phyloP scores from a whole-genome alignment of 257 asterid genomes.

The Plantago elongata region DNA sequence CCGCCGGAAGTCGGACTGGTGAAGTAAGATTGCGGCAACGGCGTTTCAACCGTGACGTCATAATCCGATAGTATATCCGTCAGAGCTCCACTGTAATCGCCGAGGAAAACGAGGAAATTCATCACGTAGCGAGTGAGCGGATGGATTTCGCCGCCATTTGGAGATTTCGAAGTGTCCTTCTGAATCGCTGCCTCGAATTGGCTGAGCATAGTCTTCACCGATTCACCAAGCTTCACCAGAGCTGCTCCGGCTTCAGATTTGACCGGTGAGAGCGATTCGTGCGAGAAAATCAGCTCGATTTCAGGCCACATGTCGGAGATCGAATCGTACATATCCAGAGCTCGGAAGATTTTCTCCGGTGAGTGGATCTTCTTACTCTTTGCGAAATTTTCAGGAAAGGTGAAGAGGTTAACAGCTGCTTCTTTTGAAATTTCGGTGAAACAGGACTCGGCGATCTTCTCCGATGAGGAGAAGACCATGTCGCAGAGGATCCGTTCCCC shows the following conservation, averaged over 20 bases:
- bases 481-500: slow-evolving; percentile 71
- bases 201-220: slow-evolving; percentile 47
- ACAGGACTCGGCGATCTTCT: slow-evolving; percentile 47
- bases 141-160: slow-evolving; percentile 61
- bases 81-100: slow-evolving; percentile 62
- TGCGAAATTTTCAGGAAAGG: slow-evolving; percentile 48
- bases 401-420: slow-evolving; percentile 42
- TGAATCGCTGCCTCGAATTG: slow-evolving; percentile 80
- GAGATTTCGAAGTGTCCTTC: slow-evolving; percentile 59
- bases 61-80: slow-evolving; percentile 60
- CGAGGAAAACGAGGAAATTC: slow-evolving; percentile 66
- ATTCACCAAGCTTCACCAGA: slow-evolving; percentile 57
- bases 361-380: slow-evolving; percentile 53
- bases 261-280: slow-evolving; percentile 46
- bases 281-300: slow-evolving; percentile 49
- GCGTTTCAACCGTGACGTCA: slow-evolving; percentile 33
- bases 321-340: slow-evolving; percentile 66
- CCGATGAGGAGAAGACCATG: slow-evolving; percentile 58
- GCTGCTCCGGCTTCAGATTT: slow-evolving; percentile 53
- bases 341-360: slow-evolving; percentile 75
- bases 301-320: slow-evolving; percentile 63
- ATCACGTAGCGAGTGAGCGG: slow-evolving; percentile 91
- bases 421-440: slow-evolving; percentile 58
- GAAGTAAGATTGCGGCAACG: slow-evolving; percentile 61
- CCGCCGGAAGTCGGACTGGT: slow-evolving; percentile 38